Percentiles rank a stretch among this genome's conserved stretches.
Evolutionary conservation across 2,329 filamentous ascomycete genomes (phyloP).

Genomic region (Penicillium sp.): DNA sequence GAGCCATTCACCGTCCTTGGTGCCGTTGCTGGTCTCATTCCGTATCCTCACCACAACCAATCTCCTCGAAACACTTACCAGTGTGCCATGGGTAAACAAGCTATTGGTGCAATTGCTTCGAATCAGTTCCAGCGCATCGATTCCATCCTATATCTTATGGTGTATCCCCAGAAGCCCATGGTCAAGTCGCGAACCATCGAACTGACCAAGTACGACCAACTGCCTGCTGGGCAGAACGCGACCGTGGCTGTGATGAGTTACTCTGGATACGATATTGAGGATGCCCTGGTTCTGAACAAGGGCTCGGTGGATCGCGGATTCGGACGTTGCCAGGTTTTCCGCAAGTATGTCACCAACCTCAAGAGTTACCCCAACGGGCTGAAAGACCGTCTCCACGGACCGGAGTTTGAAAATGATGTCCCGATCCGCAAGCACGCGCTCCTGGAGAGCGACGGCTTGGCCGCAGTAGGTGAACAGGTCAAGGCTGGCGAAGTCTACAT

Average conservation of each 20-base stretch:
- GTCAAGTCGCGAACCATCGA: slow-evolving; percentile 97
- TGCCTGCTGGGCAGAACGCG: slow-evolving; percentile 93
- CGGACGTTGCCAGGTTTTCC: slow-evolving; percentile 95
- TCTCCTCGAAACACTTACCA: slow-evolving; percentile 98
- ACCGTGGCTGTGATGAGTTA: slow-evolving; percentile 99
- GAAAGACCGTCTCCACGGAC: slow-evolving; percentile 57
- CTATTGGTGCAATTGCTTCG: slow-evolving; percentile 94
- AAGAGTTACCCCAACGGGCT: slow-evolving; percentile 82
- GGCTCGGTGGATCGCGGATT: slow-evolving; percentile 92
- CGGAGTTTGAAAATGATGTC: slow-evolving; percentile 59
- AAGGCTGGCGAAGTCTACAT: slow-evolving; percentile 78
- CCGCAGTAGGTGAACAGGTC: slow-evolving; percentile 76
- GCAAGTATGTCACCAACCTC: slow-evolving; percentile 81
- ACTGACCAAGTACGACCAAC: slow-evolving; percentile 92
- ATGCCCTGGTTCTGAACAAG: slow-evolving; percentile 94
- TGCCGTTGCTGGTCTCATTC: slow-evolving; percentile 91
- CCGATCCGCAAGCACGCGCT: slow-evolving; percentile 65
- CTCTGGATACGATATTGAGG: slow-evolving; percentile 98
- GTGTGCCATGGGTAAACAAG: slow-evolving; percentile 99
- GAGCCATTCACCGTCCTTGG: slow-evolving; percentile 96
- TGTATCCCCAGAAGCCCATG: slow-evolving; percentile 96
- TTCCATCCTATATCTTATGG: slow-evolving; percentile 90
- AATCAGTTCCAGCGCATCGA: slow-evolving; percentile 98
- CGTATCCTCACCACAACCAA: slow-evolving; percentile 98
- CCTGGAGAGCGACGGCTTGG: slow-evolving; percentile 81